Evolutionary conservation across 345 rosid species (phyloP).

Genomic region (Diplotaxis tenuifolia): DNA sequence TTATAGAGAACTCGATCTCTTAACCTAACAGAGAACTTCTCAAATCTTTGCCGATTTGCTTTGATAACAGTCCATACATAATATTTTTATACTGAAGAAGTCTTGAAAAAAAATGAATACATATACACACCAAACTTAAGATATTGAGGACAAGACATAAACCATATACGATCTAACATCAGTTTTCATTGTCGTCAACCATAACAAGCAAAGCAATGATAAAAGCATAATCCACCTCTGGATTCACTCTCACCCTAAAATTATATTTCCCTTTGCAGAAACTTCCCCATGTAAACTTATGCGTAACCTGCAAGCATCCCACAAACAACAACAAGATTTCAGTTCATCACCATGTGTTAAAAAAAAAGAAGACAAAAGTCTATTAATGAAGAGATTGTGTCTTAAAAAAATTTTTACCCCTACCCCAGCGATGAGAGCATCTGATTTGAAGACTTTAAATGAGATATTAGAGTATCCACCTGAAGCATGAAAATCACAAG

Average conservation of each 20-base stretch:
- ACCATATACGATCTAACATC: background rate
- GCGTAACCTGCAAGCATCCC: constrained; percentile 47
- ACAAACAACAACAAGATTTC: background rate
- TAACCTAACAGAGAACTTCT: background rate
- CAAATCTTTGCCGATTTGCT: constrained; percentile 6
- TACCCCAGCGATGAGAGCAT: constrained; percentile 68
- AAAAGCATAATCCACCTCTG: constrained; percentile 79
- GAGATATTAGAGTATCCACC: constrained; percentile 56
- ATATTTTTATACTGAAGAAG: background rate
- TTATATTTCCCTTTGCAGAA: constrained; percentile 61
- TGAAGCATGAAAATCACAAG: constrained; percentile 49
- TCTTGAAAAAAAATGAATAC: background rate
- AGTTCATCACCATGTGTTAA: background rate
- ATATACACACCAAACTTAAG: background rate
- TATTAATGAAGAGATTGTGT: background rate
- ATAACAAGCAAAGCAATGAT: constrained; percentile 61
- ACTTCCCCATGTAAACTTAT: constrained; percentile 57
- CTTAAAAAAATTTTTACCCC: constrained; percentile 12
- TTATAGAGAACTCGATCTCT: too few species aligned
- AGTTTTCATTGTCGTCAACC: constrained; percentile 53
- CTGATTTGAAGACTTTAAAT: constrained; percentile 54
- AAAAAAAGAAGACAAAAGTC: background rate
- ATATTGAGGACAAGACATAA: background rate
- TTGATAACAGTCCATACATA: background rate
- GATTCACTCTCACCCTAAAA: constrained; percentile 55